These are phyloP conservation scores for Elaeagnus macrophylla DNA, from an alignment of 306 rosid species.

Conservation along the genomic window DNA sequence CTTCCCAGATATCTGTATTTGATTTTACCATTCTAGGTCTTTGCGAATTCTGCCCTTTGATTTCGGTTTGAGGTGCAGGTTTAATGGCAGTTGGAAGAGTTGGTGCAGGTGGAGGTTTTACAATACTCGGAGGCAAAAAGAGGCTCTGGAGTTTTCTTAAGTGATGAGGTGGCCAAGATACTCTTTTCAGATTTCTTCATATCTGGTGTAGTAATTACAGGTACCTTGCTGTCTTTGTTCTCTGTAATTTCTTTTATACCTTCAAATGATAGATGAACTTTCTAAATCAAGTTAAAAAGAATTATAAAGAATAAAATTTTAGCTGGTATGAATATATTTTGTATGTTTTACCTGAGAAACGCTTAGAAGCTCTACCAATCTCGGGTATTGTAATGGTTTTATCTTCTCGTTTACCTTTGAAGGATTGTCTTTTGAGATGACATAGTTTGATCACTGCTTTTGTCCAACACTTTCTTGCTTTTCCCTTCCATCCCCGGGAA, in stretches of 20 bases:
- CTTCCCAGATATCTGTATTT: conserved; percentile 64
- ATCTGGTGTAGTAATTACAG: conserved; percentile 11
- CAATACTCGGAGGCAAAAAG: too few relatives aligned
- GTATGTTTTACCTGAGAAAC: conserved; percentile 38
- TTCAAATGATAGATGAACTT: conserved; percentile 22
- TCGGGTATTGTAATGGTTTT: conserved; percentile 20
- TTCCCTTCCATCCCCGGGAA: conserved; percentile 22
- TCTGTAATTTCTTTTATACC: conserved; percentile 30
- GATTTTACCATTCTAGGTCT: conserved; percentile 7
- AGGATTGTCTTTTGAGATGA: conserved; percentile 33
- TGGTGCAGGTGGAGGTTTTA: too few relatives aligned
- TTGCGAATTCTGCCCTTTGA: too few relatives aligned
- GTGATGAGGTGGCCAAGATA: too few relatives aligned
- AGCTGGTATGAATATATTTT: background rate
- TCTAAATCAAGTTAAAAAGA: background rate
- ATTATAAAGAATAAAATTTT: background rate
- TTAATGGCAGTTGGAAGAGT: too few relatives aligned
- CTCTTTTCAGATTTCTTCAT: too few relatives aligned
- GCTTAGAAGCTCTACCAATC: conserved; percentile 30
- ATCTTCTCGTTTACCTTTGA: conserved; percentile 30
- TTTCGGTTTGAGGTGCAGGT: too few relatives aligned
- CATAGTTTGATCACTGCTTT: conserved; percentile 30
- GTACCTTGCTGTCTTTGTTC: conserved; percentile 26
- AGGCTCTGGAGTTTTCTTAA: too few relatives aligned
- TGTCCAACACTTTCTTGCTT: conserved; percentile 19